Base-by-base conservation (phyloP, 208 protist genomes). In the Porcisia hertigi region DNA sequence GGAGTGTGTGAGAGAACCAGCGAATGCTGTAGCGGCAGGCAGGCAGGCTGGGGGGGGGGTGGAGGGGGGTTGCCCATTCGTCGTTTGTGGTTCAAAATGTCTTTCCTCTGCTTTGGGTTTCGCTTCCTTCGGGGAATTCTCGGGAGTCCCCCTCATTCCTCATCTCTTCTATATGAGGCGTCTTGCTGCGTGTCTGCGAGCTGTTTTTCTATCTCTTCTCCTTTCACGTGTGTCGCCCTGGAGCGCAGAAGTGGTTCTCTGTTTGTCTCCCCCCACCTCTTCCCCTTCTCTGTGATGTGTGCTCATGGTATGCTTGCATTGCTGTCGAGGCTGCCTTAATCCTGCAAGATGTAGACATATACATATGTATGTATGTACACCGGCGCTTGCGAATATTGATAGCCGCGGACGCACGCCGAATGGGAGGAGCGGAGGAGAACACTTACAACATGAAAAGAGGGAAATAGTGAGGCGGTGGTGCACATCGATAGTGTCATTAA, bases 1-100 rank as follows among this genome's bases (percentile, higher is more conserved):
- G 5, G 30, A 54, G 43, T 23, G 66, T 65, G 49, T 16, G 63
- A 74, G 45, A 34, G 45, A 60, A 53, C 11, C 79, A 18, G 77
- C 47, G 30, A 25, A 39, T 34, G 11, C 47, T 14, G 8, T 52
- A 12, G 47, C 47, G 47, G 11, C 47, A 52, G 47, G 47, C 47
- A n/a, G n/a, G n/a, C n/a, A n/a, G n/a, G n/a, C n/a, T n/a, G 16
- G n/a, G 64, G 16, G 16, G 43, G 43, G 18, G 8, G n/a, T 52
- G 23, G 25, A 11, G 60, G 60, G 6, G 60, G 41, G 41, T 1
- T 47, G 9, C 41, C 41, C 39, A 9, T 18, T 8, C 23, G 63
- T 34, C 16, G 8, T 5, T 7, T n/a, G 63, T 43, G 7, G 25
- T 20, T 47, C 18, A n/a, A 14, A 9, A 49, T 47, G 39, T 11